Base-by-base conservation (phyloP, 164 flowering plant genomes). In the Nymphaea thermarum region DNA sequence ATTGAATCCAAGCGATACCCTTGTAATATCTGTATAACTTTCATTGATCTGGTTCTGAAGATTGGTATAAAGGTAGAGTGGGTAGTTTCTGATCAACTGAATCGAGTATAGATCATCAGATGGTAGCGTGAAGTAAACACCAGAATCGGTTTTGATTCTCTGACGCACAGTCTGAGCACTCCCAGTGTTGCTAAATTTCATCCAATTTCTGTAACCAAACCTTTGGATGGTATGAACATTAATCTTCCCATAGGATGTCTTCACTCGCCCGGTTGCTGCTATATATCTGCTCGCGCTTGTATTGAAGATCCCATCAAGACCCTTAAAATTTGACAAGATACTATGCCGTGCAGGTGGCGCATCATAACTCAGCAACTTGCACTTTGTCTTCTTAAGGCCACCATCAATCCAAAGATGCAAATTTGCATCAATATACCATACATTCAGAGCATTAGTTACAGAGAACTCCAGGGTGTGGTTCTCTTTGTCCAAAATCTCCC, bases 351-450 rank as follows among this genome's bases (percentile, higher is more conserved):
- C 75, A 71, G 89, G 82, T n/a, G 44, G 51, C 60, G 63, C 68
- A 1, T 60, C 43, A 59, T 80, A 67, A 4, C 36, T 63, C 65
- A 83, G 57, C 66, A 89, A 80, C 77, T 72, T 60, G 67, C 88
- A 96, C 53, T 74, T 65, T 0, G 88, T 85, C 65, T 63, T 74
- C 6, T 43, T 12, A 63, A 77, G 74, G 70, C 76, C 69, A 18
- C 11, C 25, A 70, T 90, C 98, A 77, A 93, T 71, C 98, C 98
- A 93, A 66, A 90, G 78, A 80, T 90, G 98, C 78, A 90, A 76
- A 79, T 93, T 93, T 6, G 96, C 96, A 79, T 87, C 89, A 3
- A 93, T 70, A 53, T 68, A 89, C 98, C 98, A 93, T 15, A 90
- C 92, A 70, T 84, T 84, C 75, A 93, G 67, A 43, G 90, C 90